Base-by-base conservation (phyloP, 768 basidiomycete genomes). In the Boletus vinaceobasis region DNA sequence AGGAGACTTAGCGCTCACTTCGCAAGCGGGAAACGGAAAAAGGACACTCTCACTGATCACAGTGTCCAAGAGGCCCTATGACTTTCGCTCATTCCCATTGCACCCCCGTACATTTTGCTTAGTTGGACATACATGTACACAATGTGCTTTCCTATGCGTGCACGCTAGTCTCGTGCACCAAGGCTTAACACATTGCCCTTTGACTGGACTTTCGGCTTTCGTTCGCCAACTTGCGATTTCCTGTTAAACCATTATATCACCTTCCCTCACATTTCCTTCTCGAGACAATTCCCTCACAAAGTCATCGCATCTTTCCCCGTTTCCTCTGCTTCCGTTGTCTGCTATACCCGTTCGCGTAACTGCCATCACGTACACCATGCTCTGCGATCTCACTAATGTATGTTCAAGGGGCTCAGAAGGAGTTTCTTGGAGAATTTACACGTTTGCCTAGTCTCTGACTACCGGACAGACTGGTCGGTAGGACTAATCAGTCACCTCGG, bases 1-100 rank as follows among this genome's bases (percentile, higher is more conserved):
- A 87, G 84, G 71, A 80, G 79, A 62, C 64, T 86, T 26, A 78
- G 80, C 44, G 70, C 75, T 40, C 66, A 62, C 42, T 53, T 73
- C 29, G 61, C 75, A 23, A 74, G 74, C 35, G 74, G 73, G 33
- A 71, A 72, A 62, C 71, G 76, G 74, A 85, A 82, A 71, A 80
- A 79, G 65, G 81, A 79, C 58, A 79, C 82, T 37, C 65, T 65
- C 52, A 70, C 74, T 58, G 80, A 76, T 57, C 74, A 74, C 61
- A 79, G 75, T 61, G 60, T 77, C 54, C 80, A 81, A 63, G 80
- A 76, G 58, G 46, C 47, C 43, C 58, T 61, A 55, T 68, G 58
- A 68, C 57, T 52, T 55, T 47, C 50, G 23, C 51, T 62, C 62
- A 7, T 55, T 56, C 50, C 50, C 49, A 43, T 33, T 44, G 33